Evolutionary conservation across 139 green algal species (phyloP).

Genomic region (Mesostigma viride): DNA sequence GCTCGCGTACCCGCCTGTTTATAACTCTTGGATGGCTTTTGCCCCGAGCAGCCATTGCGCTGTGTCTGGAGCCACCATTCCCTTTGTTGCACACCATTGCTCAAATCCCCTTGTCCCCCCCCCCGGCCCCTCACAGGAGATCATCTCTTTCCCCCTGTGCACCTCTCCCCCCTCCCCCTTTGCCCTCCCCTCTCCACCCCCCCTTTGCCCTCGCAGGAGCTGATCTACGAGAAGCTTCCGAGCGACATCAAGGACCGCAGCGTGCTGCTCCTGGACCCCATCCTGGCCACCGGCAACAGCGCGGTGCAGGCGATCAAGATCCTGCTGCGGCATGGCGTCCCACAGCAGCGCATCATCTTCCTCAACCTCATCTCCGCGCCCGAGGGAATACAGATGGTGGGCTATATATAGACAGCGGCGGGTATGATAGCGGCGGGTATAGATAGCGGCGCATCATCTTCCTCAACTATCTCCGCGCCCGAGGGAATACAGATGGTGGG

Average conservation of each 20-base stretch:
- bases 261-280: conserved; percentile 89
- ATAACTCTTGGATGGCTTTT: too few relatives aligned
- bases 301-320: conserved; percentile 45
- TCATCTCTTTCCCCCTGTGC: too few relatives aligned
- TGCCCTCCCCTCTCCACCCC: too few relatives aligned
- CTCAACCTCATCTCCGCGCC: conserved; percentile 84
- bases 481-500: conserved; percentile 68
- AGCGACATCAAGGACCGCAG: conserved; percentile 78
- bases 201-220: conserved; percentile 8
- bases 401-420: too few relatives aligned
- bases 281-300: conserved; percentile 65
- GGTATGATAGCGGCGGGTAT: too few relatives aligned
- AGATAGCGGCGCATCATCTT: conserved; percentile 81
- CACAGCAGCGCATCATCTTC: conserved; percentile 79
- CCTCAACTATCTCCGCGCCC: conserved; percentile 76
- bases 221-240: conserved; percentile 96
- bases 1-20: too few relatives aligned
- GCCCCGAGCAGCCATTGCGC: too few relatives aligned
- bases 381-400: conserved; percentile 68
- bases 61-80: too few relatives aligned
- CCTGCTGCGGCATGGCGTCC: conserved; percentile 73
- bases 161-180: too few relatives aligned
- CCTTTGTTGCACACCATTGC: too few relatives aligned
- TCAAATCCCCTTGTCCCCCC: not conserved
- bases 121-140: not conserved